Evolutionary conservation across 148 eudicot species (phyloP), one percentile per base, ranked within the genome.

Genomic region (Rhododendron vialii): DNA sequence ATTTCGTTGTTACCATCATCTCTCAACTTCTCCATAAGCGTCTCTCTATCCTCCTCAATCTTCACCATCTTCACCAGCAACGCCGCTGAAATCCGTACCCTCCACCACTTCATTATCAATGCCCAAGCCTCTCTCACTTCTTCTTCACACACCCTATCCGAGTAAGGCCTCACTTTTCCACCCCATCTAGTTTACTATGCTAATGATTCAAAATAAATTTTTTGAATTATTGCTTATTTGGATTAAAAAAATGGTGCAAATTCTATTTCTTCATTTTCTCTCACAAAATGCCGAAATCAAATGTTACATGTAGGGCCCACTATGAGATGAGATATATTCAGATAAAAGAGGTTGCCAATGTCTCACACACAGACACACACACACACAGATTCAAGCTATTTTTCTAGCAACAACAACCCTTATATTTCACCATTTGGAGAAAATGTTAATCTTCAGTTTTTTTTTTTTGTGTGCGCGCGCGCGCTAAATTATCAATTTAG

Each of bases 61-160:
- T n/a, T n/a, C n/a, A n/a, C n/a, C n/a, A 22, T 55, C 30, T 45
- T 67, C 74, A 35, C 63, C 63, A 81, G 30, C 57, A 55, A 78
- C 7, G 22, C 20, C 0, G 9, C 76, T 17, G 89, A 93, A 73
- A 69, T 36, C 65, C 90, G 92, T 20, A 84, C 84, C 48, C 92
- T 95, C 82, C 92, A 85, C 30, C 93, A 89, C 83, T 94, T 96
- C 84, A 87, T 90, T 35, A 84, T 89, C 76, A 88, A 86, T 84
- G 89, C 65, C 65, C 65, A 59, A 59, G 5, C 65, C 65, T 5
- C 65, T 59, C 20, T 20, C n/a, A 59, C 65, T 6, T 86, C 93
- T 38, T 84, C 93, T 84, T 80, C 90, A 28, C 89, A 92, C 2
- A 17, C 88, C 71, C 85, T 84, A n/a, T 65, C 88, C 14, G 90